Percentiles rank a stretch among this genome's conserved stretches.
phyloP scores from a whole-genome alignment of 306 rosid species.

The Oemleria cerasiformis region DNA sequence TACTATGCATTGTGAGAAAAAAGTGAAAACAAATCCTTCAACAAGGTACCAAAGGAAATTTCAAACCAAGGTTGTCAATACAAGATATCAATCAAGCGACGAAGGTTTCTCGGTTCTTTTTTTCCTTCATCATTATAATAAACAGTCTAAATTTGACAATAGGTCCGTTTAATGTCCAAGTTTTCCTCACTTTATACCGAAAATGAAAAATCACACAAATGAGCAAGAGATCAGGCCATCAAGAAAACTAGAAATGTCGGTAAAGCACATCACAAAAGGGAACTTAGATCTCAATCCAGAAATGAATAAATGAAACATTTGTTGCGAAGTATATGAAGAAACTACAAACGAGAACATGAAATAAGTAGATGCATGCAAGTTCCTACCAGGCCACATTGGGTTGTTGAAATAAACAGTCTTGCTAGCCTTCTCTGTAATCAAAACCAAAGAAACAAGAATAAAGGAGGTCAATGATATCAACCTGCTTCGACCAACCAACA shows the following conservation, averaged over 20 bases:
- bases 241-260: neutral
- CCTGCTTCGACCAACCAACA: neutral
- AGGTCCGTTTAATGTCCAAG: neutral
- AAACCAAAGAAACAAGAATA: constrained; percentile 12
- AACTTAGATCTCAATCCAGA: neutral
- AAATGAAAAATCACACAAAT: neutral
- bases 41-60: neutral
- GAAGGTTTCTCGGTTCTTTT: neutral
- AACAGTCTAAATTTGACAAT: neutral
- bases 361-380: neutral
- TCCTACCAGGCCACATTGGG: constrained; percentile 98
- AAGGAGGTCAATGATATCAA: constrained; percentile 2
- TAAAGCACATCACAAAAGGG: neutral
- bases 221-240: neutral
- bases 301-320: neutral
- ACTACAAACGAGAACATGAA: constrained; percentile 1
- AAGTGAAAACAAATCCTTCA: neutral
- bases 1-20: neutral
- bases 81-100: neutral
- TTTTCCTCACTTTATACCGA: neutral
- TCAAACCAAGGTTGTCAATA: neutral
- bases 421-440: constrained; percentile 46
- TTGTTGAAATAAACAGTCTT: constrained; percentile 75
- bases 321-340: neutral
- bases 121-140: neutral